Evolutionary conservation across 495 filamentous ascomycete genomes (phyloP), one percentile per base, ranked within the genome.

Genomic region (Talaromyces nanjingensis): DNA sequence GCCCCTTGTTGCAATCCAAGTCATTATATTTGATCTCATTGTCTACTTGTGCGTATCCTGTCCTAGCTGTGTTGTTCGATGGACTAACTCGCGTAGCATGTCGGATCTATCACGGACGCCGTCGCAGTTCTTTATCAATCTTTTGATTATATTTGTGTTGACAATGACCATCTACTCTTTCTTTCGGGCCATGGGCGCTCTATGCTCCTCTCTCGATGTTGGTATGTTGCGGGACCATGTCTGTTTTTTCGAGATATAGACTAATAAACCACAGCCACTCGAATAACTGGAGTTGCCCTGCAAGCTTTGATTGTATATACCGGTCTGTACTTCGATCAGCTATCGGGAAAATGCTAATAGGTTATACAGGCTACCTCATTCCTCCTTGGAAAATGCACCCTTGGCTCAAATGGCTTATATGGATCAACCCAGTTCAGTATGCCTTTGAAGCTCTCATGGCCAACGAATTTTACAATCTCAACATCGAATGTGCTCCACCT

Each of bases 121-220:
- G 5, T 90, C 88, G 3, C 89, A 93, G 62, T 96, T 96, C 75
- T 96, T 96, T 73, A 96, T 93, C 65, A 85, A 80, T 49, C 71
- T 89, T 4, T 74, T 93, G 2, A 83, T 91, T 63, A 73, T 78
- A 20, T 80, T 79, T 60, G 74, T 76, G 1, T 71, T 89, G 2
- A 92, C 90, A 0, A 84, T 94, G 81, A 85, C 83, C 0, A 90
- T 91, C 80, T 92, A 89, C 64, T 84, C 90, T 0, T 87, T 94
- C 67, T 96, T 94, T 76, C 81, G 92, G 56, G 79, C 88, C 31
- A 74, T 93, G 25, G 90, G 90, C 0, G 78, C 90, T 1, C 65
- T 89, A 25, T 85, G 83, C 33, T 74, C 77, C 4, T 85, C 84
- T 5, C 79, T 92, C 42, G 87, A 91, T 68, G 74, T 81, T 61